Base-by-base conservation (phyloP, 345 rosid genomes). In the Bruguiera gymnorhiza region DNA sequence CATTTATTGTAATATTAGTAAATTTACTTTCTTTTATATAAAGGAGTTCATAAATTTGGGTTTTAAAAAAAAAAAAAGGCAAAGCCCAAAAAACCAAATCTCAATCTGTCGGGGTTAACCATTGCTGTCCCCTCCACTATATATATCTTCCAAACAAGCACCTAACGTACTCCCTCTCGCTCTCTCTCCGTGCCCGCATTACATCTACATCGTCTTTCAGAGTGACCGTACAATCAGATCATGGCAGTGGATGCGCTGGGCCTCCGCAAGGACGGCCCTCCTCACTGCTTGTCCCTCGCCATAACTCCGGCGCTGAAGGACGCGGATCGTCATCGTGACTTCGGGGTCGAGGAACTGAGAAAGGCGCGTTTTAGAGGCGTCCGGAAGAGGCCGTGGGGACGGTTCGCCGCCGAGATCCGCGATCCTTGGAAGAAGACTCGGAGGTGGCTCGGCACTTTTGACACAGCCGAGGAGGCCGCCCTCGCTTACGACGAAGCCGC, bases 371-470 rank as follows among this genome's bases (percentile, higher is more conserved):
- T 70, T 50, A 52, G 84, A 16, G 84, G 84, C 30, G 84, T 77
- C 4, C 68, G 81, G 43, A 80, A 74, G 69, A 77, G 81, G 50
- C 80, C 80, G 11, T 80, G 83, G 80, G 80, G 80, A 48, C 63
- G 80, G 19, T 80, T 75, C 21, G 81, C 84, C 5, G 81, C 84
- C 18, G 81, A 80, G 81, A 80, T 74, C 70, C 72, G 81, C 15
- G 81, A 77, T 59, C 84, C 81, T 0, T 74, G 73, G 81, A 80
- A 76, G 66, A 80, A 80, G 75, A 68, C 83, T 4, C 81, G 83
- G 11, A 70, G 78, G 6, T 76, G 81, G 83, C 76, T 80, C 11
- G 83, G 78, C 15, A 80, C 81, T 11, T 80, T 80, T 31, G 78
- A 80, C 60, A 70, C 83, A 0, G 81, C 81, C 37, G 78, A 76